A percentile compares a stretch with the other conserved stretches of the same genome.
These are phyloP conservation scores for Boletus bicolor DNA, from an alignment of 768 basidiomycete genomes.

Conservation along the genomic window DNA sequence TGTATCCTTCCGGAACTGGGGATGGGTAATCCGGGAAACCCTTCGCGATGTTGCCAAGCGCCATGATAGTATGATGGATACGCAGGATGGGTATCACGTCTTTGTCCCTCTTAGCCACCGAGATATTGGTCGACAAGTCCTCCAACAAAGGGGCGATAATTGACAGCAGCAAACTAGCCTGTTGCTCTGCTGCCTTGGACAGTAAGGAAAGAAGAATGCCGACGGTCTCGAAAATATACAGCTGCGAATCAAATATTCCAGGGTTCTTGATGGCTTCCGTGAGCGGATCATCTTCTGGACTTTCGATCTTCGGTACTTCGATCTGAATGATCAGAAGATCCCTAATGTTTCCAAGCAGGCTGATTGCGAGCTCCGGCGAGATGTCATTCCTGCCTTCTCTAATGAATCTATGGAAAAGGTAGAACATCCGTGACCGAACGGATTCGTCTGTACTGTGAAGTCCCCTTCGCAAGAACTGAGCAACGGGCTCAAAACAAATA, in stretches of 20 bases:
- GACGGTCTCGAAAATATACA: slow-evolving; percentile 91
- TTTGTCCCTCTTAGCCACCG: slow-evolving; percentile 52
- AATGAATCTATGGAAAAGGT: slow-evolving; percentile 91
- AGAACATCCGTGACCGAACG: slow-evolving; percentile 78
- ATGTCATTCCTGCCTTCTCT: slow-evolving; percentile 79
- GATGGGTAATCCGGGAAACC: slow-evolving; percentile 92
- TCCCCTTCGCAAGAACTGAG: slow-evolving; percentile 51
- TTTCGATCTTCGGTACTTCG: slow-evolving; percentile 74
- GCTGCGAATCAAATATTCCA: slow-evolving; percentile 77
- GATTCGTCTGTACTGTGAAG: slow-evolving; percentile 72
- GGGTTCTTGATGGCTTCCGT: slow-evolving; percentile 76
- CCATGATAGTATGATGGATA: slow-evolving; percentile 92
- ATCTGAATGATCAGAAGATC: slow-evolving; percentile 78
- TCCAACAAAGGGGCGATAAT: slow-evolving; percentile 80
- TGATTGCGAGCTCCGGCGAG: slow-evolving; percentile 63
- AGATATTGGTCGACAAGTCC: slow-evolving; percentile 59
- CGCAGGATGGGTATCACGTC: slow-evolving; percentile 79
- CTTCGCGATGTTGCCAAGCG: slow-evolving; percentile 90
- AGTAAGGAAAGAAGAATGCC: slow-evolving; percentile 83
- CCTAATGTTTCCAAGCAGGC: slow-evolving; percentile 67
- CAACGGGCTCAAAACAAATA: not conserved
- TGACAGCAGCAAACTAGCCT: slow-evolving; percentile 65
- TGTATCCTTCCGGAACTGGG: slow-evolving; percentile 60
- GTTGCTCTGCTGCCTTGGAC: slow-evolving; percentile 61
- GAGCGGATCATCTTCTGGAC: slow-evolving; percentile 67